Evolutionary conservation across 768 basidiomycete genomes (phyloP), one percentile per base, ranked within the genome.

Genomic region (Mrakia gelida): DNA sequence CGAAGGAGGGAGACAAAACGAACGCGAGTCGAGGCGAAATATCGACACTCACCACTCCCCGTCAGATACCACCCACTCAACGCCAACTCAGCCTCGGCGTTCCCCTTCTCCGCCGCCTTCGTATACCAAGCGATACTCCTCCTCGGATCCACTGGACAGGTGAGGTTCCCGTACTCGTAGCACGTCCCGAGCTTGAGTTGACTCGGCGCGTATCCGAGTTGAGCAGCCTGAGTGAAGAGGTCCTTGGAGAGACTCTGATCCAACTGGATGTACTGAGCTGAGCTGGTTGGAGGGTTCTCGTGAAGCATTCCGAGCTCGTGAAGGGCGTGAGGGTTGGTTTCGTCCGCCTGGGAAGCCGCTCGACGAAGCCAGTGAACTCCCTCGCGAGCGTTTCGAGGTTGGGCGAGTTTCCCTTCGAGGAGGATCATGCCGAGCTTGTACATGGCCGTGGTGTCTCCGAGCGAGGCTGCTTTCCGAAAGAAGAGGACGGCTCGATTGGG

Each of bases 401-500:
- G 93, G 34, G 90, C 91, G 7, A 98, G 87, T 23, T 90, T 85
- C 16, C 95, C 96, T 52, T 92, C 89, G 30, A 98, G 87, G 43
- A 97, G 88, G 80, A 98, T 92, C 91, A 97, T 95, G n/a, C 95
- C 95, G n/a, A 99, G 90, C 84, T 98, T 98, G 87, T 97, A 98
- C 97, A 98, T 99, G 4, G 95, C 97, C 38, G 96, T 91, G 0
- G 96, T 98, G 84, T 98, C 97, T 28, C 95, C 95, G 52, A 98
- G 86, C 1, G 94, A 94, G 13, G 95, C 95, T 6, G 97, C 93
- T 84, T 98, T 98, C 79, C 95, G 91, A 86, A 98, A 98, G 83
- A 99, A 98, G 7, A 94, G 91, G 38, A 94, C 91, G 11, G 97
- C 97, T 65, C 97, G 89, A 30, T 90, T 87, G 0, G 91, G 91